Evolutionary conservation across 176 grass and related monocot species (phyloP).

Genomic region (Eleusine coracana): DNA sequence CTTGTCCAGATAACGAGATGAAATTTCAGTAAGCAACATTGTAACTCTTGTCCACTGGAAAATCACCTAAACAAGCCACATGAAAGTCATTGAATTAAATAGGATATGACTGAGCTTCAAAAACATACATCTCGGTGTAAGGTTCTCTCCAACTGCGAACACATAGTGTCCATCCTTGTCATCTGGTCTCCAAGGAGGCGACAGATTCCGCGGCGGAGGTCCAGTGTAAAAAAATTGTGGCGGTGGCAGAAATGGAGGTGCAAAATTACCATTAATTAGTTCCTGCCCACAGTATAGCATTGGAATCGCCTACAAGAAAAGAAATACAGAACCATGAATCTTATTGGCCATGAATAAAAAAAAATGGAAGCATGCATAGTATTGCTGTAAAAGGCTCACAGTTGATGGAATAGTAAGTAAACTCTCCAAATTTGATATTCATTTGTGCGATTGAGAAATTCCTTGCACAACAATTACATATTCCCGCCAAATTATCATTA

Average conservation of each 20-base stretch:
- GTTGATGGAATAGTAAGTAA: not conserved
- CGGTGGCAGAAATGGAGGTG: constrained; percentile 56
- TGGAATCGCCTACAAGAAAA: constrained; percentile 63
- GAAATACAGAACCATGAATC: constrained; percentile 13
- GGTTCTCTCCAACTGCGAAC: constrained; percentile 74
- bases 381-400: not conserved
- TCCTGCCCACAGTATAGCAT: constrained; percentile 87
- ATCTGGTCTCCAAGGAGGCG: constrained; percentile 79
- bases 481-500: not conserved
- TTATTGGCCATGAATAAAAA: constrained; percentile 10
- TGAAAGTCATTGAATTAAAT: not conserved
- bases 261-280: constrained; percentile 59
- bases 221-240: constrained; percentile 62
- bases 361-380: not conserved
- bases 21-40: not conserved
- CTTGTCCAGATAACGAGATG: not conserved
- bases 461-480: not conserved
- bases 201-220: constrained; percentile 54
- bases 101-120: not conserved
- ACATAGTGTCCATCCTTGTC: constrained; percentile 96
- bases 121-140: constrained; percentile 88
- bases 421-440: not conserved
- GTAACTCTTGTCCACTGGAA: constrained; percentile 12
- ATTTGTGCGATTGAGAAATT: constrained; percentile 1
- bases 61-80: constrained; percentile 17